Evolutionary conservation across 2,329 filamentous ascomycete species (phyloP).

Genomic region (Lasiodiplodia sp.): DNA sequence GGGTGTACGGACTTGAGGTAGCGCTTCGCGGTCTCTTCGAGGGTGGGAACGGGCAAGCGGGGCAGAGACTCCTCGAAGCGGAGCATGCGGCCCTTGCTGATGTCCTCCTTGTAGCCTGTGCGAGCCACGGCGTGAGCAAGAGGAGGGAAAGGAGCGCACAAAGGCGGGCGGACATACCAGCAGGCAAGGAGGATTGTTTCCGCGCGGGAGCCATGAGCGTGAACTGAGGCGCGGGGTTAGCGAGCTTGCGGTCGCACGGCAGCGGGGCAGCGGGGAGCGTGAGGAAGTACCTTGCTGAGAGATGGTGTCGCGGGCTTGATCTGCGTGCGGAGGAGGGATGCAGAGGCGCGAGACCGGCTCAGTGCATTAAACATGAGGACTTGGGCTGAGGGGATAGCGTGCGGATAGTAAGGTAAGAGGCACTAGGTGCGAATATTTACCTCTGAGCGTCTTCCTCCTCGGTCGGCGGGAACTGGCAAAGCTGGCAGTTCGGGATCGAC

Average conservation of each 20-base stretch:
- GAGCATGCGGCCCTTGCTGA: constrained; percentile 79
- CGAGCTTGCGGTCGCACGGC: constrained; percentile 12
- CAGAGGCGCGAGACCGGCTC: constrained; percentile 47
- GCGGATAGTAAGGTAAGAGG: not conserved
- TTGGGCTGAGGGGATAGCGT: constrained; percentile 1
- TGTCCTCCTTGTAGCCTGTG: constrained; percentile 79
- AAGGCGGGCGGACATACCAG: constrained; percentile 45
- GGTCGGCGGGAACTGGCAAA: constrained; percentile 29
- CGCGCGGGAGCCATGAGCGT: constrained; percentile 45
- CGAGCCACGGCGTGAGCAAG: constrained; percentile 17
- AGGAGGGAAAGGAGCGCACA: constrained; percentile 33
- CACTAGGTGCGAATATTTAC: constrained; percentile 12
- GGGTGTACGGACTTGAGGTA: constrained; percentile 84
- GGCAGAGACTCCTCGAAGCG: constrained; percentile 88
- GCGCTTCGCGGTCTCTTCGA: constrained; percentile 80
- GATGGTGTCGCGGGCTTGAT: constrained; percentile 38
- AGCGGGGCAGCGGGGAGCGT: not conserved
- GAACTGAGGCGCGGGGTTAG: constrained; percentile 36
- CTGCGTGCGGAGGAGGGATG: constrained; percentile 45
- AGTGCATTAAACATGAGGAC: constrained; percentile 49
- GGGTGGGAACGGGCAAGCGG: constrained; percentile 77
- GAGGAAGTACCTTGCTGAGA: constrained; percentile 39
- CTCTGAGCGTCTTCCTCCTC: constrained; percentile 19
- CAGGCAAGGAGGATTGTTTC: constrained; percentile 55
- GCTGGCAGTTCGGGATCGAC: constrained; percentile 23